A percentile compares a stretch with the other conserved stretches of the same genome.
phyloP scores from a whole-genome alignment of 208 protist genomes.

The Leishmania tropica region DNA sequence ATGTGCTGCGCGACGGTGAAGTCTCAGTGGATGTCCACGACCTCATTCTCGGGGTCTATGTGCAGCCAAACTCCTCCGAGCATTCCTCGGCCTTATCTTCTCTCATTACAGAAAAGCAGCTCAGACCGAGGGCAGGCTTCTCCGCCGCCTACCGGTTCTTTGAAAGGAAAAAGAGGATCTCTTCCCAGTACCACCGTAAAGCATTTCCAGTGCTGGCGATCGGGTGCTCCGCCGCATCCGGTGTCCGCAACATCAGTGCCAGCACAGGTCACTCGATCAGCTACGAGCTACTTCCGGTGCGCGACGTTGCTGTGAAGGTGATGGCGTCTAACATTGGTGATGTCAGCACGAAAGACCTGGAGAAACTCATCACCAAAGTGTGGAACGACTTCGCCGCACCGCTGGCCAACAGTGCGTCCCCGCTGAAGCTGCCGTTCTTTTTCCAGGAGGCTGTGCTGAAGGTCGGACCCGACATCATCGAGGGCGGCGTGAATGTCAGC shows the following conservation, averaged over 20 bases:
- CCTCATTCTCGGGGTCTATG: conserved; percentile 30
- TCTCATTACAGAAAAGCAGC: not conserved
- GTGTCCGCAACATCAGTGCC: conserved; percentile 32
- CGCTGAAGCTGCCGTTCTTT: conserved; percentile 30
- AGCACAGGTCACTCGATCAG: conserved; percentile 14
- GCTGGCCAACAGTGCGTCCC: conserved; percentile 36
- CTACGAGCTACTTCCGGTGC: conserved; percentile 28
- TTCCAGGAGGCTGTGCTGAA: conserved; percentile 32
- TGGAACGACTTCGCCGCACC: conserved; percentile 41
- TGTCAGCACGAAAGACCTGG: conserved; percentile 28
- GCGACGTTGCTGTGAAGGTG: conserved; percentile 34
- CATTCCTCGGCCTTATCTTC: not conserved
- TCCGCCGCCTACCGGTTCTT: not conserved
- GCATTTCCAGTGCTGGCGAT: conserved; percentile 16
- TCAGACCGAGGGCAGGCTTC: not conserved
- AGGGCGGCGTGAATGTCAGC: conserved; percentile 33
- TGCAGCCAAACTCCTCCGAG: conserved; percentile 11
- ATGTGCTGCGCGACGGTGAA: not conserved
- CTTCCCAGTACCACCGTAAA: not conserved
- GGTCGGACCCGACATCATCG: conserved; percentile 18
- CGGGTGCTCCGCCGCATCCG: conserved; percentile 3
- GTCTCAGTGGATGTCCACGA: conserved; percentile 16
- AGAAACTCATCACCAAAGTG: conserved; percentile 13
- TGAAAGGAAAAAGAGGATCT: not conserved
- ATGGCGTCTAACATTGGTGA: conserved; percentile 47